Percentiles rank a stretch among this genome's conserved stretches.
phyloP scores from a whole-genome alignment of 371 early-diverging fungal species.

The Encephalitozoon cuniculi region DNA sequence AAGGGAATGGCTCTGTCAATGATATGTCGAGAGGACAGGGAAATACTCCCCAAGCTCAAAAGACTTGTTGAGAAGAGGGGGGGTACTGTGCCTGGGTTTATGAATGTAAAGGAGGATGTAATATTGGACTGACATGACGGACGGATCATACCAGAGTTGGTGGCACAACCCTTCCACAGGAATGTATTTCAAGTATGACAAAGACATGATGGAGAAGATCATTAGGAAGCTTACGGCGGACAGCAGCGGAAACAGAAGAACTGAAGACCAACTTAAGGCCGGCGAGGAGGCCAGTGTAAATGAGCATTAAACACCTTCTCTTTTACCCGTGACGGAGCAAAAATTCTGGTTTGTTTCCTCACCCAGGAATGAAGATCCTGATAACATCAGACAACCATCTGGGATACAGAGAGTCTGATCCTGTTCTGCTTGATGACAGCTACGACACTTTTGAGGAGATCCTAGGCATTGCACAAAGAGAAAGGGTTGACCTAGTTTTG shows the following conservation, averaged over 20 bases:
- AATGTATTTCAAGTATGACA: conserved; percentile 10
- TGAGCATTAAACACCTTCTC: not conserved
- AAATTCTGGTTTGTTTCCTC: not conserved
- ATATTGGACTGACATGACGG: not conserved
- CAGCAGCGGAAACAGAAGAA: not conserved
- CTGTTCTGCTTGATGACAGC: conserved; percentile 77
- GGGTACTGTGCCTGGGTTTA: not conserved
- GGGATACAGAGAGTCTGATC: conserved; percentile 86
- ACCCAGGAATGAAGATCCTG: conserved; percentile 42
- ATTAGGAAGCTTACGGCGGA: not conserved
- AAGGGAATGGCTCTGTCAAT: conserved; percentile 46
- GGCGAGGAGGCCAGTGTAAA: not conserved
- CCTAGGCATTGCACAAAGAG: conserved; percentile 66
- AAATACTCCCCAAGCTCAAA: not conserved
- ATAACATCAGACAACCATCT: conserved; percentile 82
- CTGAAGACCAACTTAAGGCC: not conserved
- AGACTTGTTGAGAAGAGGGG: not conserved
- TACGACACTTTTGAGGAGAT: conserved; percentile 86
- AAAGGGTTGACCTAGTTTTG: conserved; percentile 74
- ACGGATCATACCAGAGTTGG: not conserved
- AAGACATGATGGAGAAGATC: not conserved
- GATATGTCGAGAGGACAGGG: not conserved
- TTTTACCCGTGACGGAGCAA: not conserved
- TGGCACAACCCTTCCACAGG: not conserved
- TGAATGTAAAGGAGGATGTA: not conserved